Conservation (phyloP, 164 flowering plant genomes). For the Warburgia ugandensis region DNA sequence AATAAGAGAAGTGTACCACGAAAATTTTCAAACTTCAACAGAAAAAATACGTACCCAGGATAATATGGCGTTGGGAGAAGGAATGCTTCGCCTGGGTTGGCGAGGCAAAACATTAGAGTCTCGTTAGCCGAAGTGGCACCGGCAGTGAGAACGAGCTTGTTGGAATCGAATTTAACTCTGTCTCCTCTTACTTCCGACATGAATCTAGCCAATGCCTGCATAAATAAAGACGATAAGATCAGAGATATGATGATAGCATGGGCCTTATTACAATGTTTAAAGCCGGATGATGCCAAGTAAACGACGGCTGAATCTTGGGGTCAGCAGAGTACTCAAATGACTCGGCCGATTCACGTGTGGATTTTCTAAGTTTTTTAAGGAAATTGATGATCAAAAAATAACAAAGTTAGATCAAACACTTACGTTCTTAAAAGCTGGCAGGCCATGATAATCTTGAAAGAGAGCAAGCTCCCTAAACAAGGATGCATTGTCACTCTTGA, state of each 20-base stretch:
- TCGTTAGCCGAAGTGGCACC: slow-evolving; percentile 49
- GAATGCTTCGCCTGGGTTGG: slow-evolving; percentile 41
- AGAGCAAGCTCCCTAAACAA: slow-evolving; percentile 43
- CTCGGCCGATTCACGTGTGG: no score
- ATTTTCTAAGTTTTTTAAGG: background rate
- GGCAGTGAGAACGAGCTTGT: slow-evolving; percentile 41
- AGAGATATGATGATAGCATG: no score
- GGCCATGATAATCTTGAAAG: slow-evolving; percentile 47
- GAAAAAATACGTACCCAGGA: slow-evolving; percentile 29
- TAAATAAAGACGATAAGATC: background rate
- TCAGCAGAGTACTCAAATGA: background rate
- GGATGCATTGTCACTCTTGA: slow-evolving; percentile 24
- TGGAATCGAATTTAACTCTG: slow-evolving; percentile 31
- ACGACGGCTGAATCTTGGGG: no score
- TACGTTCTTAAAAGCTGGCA: slow-evolving; percentile 43
- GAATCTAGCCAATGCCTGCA: slow-evolving; percentile 30
- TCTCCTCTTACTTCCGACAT: slow-evolving; percentile 39
- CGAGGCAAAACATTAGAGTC: slow-evolving; percentile 40
- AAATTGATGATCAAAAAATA: background rate
- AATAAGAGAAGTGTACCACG: background rate
- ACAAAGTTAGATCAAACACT: no score
- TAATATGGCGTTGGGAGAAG: slow-evolving; percentile 44
- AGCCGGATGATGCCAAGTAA: no score
- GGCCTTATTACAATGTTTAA: no score
- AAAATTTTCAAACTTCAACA: background rate